A percentile compares a stretch with the other conserved stretches of the same genome.
Conservation (phyloP, 139 green algal genomes). For the Chlamydomonas sp. region DNA sequence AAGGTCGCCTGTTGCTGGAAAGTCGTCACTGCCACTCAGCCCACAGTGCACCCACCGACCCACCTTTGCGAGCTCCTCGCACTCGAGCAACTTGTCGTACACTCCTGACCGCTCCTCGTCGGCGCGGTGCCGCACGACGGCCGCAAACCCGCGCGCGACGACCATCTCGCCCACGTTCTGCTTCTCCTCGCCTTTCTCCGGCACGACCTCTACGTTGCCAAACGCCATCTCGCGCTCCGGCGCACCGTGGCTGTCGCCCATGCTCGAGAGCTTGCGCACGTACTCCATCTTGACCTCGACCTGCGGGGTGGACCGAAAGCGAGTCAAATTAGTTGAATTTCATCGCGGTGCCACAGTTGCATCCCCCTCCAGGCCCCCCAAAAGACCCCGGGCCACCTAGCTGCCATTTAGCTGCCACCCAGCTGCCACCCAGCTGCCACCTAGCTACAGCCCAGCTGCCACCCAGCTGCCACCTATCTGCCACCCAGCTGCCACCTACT, state of each 20-base stretch:
- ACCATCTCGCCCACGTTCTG: constrained; percentile 79
- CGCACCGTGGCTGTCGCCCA: neutral
- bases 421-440: too few relatives aligned
- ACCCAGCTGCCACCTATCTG: too few relatives aligned
- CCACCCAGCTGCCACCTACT: too few relatives aligned
- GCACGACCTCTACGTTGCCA: constrained; percentile 62
- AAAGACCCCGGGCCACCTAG: too few relatives aligned
- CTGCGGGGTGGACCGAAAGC: too few relatives aligned
- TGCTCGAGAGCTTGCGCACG: constrained; percentile 83
- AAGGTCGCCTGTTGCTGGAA: too few relatives aligned
- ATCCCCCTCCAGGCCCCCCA: too few relatives aligned
- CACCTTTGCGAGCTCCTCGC: constrained; percentile 75
- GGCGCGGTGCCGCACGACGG: constrained; percentile 54
- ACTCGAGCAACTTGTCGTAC: constrained; percentile 82
- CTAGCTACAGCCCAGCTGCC: too few relatives aligned
- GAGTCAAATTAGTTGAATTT: too few relatives aligned
- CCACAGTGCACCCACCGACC: too few relatives aligned
- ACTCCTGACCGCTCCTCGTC: constrained; percentile 64
- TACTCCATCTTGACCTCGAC: constrained; percentile 90
- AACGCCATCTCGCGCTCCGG: constrained; percentile 58
- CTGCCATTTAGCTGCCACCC: too few relatives aligned
- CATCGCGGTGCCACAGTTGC: too few relatives aligned
- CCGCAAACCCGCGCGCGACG: constrained; percentile 73
- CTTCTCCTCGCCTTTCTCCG: constrained; percentile 46
- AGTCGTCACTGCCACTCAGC: constrained; percentile 54